These are phyloP conservation scores for Testicularia cyperi DNA, from an alignment of 1,284 basidiomycete species.

Conservation along the genomic window DNA sequence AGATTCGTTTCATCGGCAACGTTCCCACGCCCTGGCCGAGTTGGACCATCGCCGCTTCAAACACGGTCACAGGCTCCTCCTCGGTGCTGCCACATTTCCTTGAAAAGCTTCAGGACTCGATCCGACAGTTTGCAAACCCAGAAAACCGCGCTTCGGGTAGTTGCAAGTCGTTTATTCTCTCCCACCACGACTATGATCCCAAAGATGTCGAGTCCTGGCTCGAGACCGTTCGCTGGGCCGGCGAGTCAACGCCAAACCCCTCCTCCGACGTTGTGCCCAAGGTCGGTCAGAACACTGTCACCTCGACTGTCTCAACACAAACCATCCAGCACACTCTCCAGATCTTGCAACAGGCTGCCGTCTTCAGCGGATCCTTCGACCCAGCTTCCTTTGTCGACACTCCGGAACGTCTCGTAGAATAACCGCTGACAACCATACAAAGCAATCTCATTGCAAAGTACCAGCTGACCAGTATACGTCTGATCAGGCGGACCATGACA, in stretches of 20 bases:
- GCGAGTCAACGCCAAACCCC: slow-evolving; percentile 39
- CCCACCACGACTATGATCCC: slow-evolving; percentile 65
- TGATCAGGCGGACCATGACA: no score
- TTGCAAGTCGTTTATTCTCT: slow-evolving; percentile 30
- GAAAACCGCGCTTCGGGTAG: slow-evolving; percentile 11
- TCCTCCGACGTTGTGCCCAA: slow-evolving; percentile 5
- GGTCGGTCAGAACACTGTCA: slow-evolving; percentile 34
- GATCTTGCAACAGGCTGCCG: slow-evolving; percentile 47
- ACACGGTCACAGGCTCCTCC: slow-evolving; percentile 11
- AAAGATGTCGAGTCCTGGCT: slow-evolving; percentile 71
- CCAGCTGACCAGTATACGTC: no score
- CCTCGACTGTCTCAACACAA: slow-evolving; percentile 25
- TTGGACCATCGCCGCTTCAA: slow-evolving; percentile 66
- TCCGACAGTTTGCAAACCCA: slow-evolving; percentile 41
- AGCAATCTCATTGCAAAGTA: no score
- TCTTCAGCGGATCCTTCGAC: slow-evolving; percentile 18
- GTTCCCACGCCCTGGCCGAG: slow-evolving; percentile 94
- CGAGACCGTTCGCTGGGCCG: slow-evolving; percentile 50
- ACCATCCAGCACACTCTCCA: slow-evolving; percentile 37
- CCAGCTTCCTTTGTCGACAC: slow-evolving; percentile 7
- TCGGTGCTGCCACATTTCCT: slow-evolving; percentile 36
- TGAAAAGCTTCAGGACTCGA: slow-evolving; percentile 23
- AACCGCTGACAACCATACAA: no score
- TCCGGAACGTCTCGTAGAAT: slow-evolving; percentile 16
- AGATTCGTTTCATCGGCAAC: slow-evolving; percentile 77